phyloP scores from a whole-genome alignment of 2,329 filamentous ascomycete species.

The Madurella fahalii region DNA sequence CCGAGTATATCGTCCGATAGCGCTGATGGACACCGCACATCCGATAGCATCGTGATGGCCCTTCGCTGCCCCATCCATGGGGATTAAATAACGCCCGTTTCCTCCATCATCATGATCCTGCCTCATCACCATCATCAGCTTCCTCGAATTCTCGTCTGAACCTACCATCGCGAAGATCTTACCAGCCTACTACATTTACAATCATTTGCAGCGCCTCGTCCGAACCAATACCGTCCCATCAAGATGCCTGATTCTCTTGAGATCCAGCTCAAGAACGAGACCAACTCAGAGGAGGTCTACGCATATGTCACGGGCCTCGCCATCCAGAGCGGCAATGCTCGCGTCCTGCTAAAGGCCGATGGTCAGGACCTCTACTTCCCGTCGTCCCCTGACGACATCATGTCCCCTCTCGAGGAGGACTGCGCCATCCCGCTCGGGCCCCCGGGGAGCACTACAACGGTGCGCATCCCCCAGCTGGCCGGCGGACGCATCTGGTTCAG shows the following conservation, averaged over 20 bases:
- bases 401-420: constrained; percentile 48
- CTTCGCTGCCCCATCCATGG: too few relatives aligned
- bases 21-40: too few relatives aligned
- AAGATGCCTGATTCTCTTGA: constrained; percentile 44
- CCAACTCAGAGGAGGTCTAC: constrained; percentile 39
- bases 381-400: constrained; percentile 44
- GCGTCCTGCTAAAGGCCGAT: constrained; percentile 40
- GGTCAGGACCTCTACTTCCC: constrained; percentile 54
- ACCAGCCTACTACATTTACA: too few relatives aligned
- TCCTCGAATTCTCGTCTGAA: too few relatives aligned
- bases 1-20: too few relatives aligned
- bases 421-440: constrained; percentile 57
- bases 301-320: constrained; percentile 64
- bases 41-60: too few relatives aligned
- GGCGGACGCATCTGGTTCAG: constrained; percentile 63
- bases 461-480: constrained; percentile 59
- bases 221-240: too few relatives aligned
- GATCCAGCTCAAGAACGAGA: constrained; percentile 43
- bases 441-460: constrained; percentile 49
- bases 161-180: too few relatives aligned
- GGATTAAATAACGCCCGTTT: too few relatives aligned
- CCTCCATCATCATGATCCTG: too few relatives aligned
- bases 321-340: constrained; percentile 40
- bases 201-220: too few relatives aligned
- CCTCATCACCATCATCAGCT: too few relatives aligned